Evolutionary conservation across 805 yeast species (phyloP).

Genomic region (Candida ipomoeae): DNA sequence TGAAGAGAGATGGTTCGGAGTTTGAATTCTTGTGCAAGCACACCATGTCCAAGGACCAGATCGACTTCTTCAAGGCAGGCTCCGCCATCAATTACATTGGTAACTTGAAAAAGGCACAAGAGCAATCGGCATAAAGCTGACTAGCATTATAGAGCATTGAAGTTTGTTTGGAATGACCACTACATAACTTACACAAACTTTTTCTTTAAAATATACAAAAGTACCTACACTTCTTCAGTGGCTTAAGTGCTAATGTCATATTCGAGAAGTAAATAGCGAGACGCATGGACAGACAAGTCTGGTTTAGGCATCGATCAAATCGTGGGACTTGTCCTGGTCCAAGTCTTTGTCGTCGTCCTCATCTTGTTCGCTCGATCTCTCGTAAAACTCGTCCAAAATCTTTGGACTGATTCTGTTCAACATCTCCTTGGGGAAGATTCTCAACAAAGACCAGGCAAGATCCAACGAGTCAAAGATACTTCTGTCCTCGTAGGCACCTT

Average conservation of each 20-base stretch:
- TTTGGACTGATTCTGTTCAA: conserved; percentile 98
- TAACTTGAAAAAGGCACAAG: conserved; percentile 33
- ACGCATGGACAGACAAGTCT: not conserved
- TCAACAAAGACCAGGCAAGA: conserved; percentile 95
- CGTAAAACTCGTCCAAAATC: conserved; percentile 92
- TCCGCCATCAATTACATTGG: conserved; percentile 94
- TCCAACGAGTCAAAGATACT: conserved; percentile 91
- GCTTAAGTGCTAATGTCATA: conserved; percentile 4
- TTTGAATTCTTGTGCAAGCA: conserved; percentile 78
- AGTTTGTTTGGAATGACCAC: not conserved
- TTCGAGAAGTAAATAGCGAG: conserved; percentile 9
- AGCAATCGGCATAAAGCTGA: conserved; percentile 1
- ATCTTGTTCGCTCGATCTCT: conserved; percentile 71
- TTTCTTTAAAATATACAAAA: conserved; percentile 3
- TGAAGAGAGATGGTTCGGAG: conserved; percentile 65
- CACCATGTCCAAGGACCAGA: conserved; percentile 95
- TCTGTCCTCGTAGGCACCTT: conserved; percentile 97
- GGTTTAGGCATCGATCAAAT: conserved; percentile 39
- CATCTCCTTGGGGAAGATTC: conserved; percentile 99
- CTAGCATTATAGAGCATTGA: conserved; percentile 1
- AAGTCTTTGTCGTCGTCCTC: conserved; percentile 47
- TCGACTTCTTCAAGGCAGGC: conserved; percentile 95
- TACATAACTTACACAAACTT: not conserved
- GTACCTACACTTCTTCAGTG: conserved; percentile 1
- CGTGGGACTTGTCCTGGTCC: conserved; percentile 37